Evolutionary conservation across 2,329 filamentous ascomycete species (phyloP).

Genomic region (Cucurbitaria berberidis): DNA sequence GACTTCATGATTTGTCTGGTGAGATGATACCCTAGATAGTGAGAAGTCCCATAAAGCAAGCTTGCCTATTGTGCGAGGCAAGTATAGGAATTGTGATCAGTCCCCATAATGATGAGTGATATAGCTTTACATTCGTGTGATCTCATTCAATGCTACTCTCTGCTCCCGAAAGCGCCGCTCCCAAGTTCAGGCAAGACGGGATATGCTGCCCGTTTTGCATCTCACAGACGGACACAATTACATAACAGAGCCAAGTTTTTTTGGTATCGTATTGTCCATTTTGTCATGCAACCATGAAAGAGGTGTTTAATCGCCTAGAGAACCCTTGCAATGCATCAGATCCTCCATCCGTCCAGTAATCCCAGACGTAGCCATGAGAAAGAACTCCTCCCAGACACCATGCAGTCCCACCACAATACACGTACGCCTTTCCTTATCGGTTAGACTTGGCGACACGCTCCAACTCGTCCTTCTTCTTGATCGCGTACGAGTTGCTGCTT

Average conservation of each 20-base stretch:
- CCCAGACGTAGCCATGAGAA: slow-evolving; percentile 39
- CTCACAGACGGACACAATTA: background rate
- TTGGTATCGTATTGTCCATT: slow-evolving; percentile 39
- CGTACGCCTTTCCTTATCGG: slow-evolving; percentile 74
- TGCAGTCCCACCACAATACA: slow-evolving; percentile 30
- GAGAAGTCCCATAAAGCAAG: too few relatives aligned
- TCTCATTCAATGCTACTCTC: background rate
- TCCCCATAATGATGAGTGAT: background rate
- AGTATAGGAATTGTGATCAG: background rate
- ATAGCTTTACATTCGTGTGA: background rate
- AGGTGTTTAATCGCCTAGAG: slow-evolving; percentile 48
- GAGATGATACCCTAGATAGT: slow-evolving; percentile 9
- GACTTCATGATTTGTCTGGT: background rate
- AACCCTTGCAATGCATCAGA: slow-evolving; percentile 47
- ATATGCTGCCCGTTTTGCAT: background rate
- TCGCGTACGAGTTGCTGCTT: slow-evolving; percentile 99
- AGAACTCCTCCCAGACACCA: slow-evolving; percentile 46
- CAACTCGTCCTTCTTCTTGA: slow-evolving; percentile 99
- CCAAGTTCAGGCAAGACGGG: background rate
- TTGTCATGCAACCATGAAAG: slow-evolving; percentile 51
- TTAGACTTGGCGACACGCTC: slow-evolving; percentile 99
- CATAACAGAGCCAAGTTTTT: background rate
- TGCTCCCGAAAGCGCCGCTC: background rate
- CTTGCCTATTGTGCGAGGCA: too few relatives aligned
- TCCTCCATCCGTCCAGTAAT: slow-evolving; percentile 40